These are phyloP conservation scores for Tricholoma matsutake DNA, from an alignment of 768 basidiomycete genomes.

Conservation along the genomic window DNA sequence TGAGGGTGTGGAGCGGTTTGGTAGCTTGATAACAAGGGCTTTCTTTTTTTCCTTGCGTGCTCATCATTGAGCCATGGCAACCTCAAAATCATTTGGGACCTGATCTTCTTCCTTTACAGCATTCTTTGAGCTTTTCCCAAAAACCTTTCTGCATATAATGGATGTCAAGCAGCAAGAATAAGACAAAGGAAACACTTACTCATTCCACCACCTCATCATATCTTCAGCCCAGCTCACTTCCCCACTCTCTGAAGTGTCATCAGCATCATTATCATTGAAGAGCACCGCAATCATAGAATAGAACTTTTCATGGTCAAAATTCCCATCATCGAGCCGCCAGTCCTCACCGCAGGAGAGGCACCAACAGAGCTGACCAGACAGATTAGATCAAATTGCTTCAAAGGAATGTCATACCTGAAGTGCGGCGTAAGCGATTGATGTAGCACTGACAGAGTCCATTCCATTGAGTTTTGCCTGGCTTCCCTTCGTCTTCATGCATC, in stretches of 20 bases:
- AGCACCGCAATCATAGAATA: no score
- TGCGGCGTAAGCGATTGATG: constrained; percentile 3
- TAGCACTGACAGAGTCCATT: background rate
- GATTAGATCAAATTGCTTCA: constrained; percentile 2
- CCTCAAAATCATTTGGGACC: no score
- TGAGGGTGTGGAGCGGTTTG: no score
- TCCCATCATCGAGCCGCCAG: no score
- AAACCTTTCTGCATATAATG: background rate
- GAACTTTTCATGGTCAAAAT: no score
- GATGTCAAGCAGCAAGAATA: background rate
- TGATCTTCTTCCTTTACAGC: background rate
- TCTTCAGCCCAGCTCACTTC: background rate
- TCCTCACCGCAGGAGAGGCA: background rate
- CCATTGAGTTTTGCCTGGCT: no score
- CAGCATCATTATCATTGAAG: background rate
- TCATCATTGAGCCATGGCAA: no score
- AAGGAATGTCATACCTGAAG: constrained; percentile 3
- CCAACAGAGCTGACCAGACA: constrained; percentile 1
- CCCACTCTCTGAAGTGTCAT: background rate
- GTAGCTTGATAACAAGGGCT: background rate
- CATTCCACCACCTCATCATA: background rate
- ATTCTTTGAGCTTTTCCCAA: background rate
- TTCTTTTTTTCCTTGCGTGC: background rate
- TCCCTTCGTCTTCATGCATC: no score
- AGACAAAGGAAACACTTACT: background rate